Percentiles rank a stretch among this genome's conserved stretches.
Conservation (phyloP, 1,139 yeast genomes). For the Blastobotrys serpentis region DNA sequence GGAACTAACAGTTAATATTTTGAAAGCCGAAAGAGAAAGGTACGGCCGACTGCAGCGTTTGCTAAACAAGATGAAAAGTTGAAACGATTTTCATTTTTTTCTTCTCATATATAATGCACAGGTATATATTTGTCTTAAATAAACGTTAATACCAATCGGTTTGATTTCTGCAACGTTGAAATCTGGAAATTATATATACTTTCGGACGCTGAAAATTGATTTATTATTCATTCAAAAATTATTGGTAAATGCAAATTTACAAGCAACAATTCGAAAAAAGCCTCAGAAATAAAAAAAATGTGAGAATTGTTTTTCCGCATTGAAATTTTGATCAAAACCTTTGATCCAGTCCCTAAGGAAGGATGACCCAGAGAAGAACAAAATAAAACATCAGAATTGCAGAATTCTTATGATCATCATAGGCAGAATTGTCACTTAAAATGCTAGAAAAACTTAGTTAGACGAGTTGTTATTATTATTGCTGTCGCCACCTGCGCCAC, state of each 20-base stretch:
- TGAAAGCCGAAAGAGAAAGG: conserved; percentile 39
- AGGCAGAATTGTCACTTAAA: conserved; percentile 18
- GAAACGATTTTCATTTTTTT: too few species aligned
- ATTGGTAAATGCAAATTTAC: conserved; percentile 1
- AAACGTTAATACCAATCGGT: too few species aligned
- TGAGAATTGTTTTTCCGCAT: conserved; percentile 24
- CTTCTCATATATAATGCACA: too few species aligned
- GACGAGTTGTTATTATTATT: background rate
- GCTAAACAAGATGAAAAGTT: conserved; percentile 14
- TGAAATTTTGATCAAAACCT: conserved; percentile 1
- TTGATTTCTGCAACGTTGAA: background rate
- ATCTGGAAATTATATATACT: too few species aligned
- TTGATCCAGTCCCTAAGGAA: conserved; percentile 21
- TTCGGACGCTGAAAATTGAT: too few species aligned
- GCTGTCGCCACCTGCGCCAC: conserved; percentile 3
- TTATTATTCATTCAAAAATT: too few species aligned
- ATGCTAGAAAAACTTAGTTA: conserved; percentile 9
- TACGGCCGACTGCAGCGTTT: conserved; percentile 36
- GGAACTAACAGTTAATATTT: conserved; percentile 31
- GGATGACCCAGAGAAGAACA: conserved; percentile 7
- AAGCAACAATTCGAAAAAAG: conserved; percentile 10
- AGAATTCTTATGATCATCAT: conserved; percentile 30
- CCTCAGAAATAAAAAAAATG: conserved; percentile 26
- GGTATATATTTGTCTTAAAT: too few species aligned
- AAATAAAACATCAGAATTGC: conserved; percentile 28